phyloP scores from a whole-genome alignment of 2,329 filamentous ascomycete genomes.

The Colletotrichum eremochloae region DNA sequence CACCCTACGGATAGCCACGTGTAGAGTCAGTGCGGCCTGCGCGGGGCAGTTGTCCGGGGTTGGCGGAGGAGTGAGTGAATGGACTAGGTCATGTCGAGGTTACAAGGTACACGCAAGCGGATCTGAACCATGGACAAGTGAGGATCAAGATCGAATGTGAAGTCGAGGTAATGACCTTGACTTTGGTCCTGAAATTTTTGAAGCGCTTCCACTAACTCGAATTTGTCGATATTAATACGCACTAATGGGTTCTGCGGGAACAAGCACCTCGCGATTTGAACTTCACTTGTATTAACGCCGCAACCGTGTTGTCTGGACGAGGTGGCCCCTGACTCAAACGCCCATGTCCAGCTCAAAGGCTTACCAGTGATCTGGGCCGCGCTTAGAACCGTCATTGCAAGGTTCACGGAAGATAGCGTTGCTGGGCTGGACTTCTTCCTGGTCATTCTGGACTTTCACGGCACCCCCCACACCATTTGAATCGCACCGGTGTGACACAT shows the following conservation, averaged over 20 bases:
- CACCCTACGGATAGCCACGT: constrained; percentile 24
- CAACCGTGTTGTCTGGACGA: constrained; percentile 6
- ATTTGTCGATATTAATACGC: background rate
- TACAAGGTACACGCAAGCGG: background rate
- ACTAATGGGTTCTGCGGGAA: background rate
- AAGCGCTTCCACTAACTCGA: background rate
- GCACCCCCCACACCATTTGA: constrained; percentile 2
- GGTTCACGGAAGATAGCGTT: constrained; percentile 1
- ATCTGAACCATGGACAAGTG: background rate
- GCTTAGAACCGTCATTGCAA: background rate
- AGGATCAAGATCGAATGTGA: background rate
- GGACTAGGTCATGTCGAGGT: constrained; percentile 3
- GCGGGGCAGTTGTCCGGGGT: constrained; percentile 7
- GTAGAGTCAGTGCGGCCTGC: constrained; percentile 1
- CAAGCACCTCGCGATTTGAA: background rate
- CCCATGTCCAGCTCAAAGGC: background rate
- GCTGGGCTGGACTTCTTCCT: constrained; percentile 19
- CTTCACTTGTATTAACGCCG: constrained; percentile 7
- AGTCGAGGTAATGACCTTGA: background rate
- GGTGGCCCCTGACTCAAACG: constrained; percentile 33
- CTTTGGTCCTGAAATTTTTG: background rate
- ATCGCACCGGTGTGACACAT: background rate
- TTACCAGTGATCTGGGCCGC: background rate
- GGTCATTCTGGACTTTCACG: constrained; percentile 2
- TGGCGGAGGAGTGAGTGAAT: constrained; percentile 1